A percentile compares a stretch with the other conserved stretches of the same genome.
Evolutionary conservation across 169 alveolate genomes (phyloP).

Genomic region (Eimeria praecox): DNA sequence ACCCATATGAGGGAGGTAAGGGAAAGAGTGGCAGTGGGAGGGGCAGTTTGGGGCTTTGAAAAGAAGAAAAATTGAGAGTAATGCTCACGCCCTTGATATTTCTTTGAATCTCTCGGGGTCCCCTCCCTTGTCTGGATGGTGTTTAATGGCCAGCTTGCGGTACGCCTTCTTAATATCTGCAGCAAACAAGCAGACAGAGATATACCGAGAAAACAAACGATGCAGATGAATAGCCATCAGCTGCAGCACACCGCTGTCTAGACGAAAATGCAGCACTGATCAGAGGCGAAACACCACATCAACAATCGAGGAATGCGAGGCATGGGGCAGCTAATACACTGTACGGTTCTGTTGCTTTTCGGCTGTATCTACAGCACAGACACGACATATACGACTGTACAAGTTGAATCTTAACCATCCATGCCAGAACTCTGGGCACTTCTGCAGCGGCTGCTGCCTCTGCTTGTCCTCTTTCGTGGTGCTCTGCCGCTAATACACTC

Average conservation of each 20-base stretch:
- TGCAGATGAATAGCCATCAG: not conserved
- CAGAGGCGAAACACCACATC: too few species aligned
- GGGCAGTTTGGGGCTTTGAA: not conserved
- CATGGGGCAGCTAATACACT: too few species aligned
- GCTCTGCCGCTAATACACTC: not conserved
- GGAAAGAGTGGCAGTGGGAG: too few species aligned
- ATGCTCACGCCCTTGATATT: constrained; percentile 95
- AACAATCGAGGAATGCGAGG: too few species aligned
- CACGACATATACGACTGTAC: not conserved
- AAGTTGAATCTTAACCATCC: too few species aligned
- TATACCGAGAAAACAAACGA: not conserved
- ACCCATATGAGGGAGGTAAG: too few species aligned
- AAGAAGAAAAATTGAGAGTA: not conserved
- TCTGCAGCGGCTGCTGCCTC: not conserved
- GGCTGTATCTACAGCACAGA: not conserved
- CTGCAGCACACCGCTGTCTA: constrained; percentile 11
- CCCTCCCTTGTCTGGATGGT: constrained; percentile 99
- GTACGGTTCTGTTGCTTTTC: too few species aligned
- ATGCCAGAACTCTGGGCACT: not conserved
- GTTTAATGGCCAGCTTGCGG: constrained; percentile 96
- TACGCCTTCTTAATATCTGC: constrained; percentile 97
- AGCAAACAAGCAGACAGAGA: not conserved
- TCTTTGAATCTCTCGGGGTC: constrained; percentile 98
- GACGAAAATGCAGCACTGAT: too few species aligned
- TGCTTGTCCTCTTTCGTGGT: not conserved